Base-by-base conservation (phyloP, 129 eudicot species). In the Helianthus tuberosus region DNA sequence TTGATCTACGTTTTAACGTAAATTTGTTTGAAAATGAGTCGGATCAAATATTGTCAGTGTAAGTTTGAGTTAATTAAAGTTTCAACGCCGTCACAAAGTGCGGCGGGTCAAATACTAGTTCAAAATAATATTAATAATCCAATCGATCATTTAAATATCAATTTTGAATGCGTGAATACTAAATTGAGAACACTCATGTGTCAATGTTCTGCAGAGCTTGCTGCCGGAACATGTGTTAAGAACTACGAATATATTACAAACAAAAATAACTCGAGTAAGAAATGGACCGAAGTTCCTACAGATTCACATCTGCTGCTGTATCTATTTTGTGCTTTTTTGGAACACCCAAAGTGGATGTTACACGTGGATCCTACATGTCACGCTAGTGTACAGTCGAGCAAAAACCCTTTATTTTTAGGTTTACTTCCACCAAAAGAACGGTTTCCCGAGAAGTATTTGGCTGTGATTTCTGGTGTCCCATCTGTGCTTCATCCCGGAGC, bases 321-420 rank as follows among this genome's bases (percentile, higher is more conserved):
- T 82, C 75, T 94, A 15, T 91, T 94, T 77, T 94, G 97, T 84
- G 96, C 96, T 67, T 90, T 90, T 80, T 46, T 94, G 83, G 98
- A 94, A 79, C 87, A 90, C 75, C 98, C 98, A 12, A 90, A 85
- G 70, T 94, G 98, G 98, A 84, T 85, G 97, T 84, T 94, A 58
- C 96, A 94, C 68, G 91, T 88, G 71, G 98, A 94, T 77, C 96
- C 98, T 35, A 62, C 93, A n/a, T 68, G 87, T 46, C 89, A 88
- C 84, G 89, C 89, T 74, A 96, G 97, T 64, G 89, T 81, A 64
- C 93, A 90, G 77, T 87, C 93, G 10, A 86, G 96, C 93, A 90
- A 89, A 74, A 94, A 94, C 75, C 97, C 98, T 53, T 85, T 94
- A 72, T 88, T 90, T 81, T 71, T 94, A 82, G 97, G 97, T 41